Conservation (phyloP, 2,329 filamentous ascomycete genomes). For the Penicillium sp. region DNA sequence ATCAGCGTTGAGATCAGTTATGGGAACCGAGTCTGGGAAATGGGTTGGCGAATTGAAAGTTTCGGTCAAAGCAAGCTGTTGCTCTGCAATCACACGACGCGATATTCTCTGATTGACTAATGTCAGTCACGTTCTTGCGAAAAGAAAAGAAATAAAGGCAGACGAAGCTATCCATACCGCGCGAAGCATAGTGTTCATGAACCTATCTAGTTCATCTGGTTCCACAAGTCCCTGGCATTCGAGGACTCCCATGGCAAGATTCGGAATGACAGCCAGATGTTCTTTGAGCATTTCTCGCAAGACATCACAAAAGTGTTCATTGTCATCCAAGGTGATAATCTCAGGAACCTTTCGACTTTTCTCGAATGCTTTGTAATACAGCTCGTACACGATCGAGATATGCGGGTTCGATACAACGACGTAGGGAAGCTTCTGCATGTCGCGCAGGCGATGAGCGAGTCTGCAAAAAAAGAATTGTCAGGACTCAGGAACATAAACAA, state of each 20-base stretch:
- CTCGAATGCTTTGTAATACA: conserved; percentile 97
- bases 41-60: conserved; percentile 90
- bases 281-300: conserved; percentile 76
- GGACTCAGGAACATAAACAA: conserved; percentile 4
- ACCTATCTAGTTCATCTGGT: conserved; percentile 76
- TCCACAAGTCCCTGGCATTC: conserved; percentile 83
- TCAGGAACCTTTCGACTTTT: conserved; percentile 78
- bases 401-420: conserved; percentile 94
- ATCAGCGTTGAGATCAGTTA: conserved; percentile 62
- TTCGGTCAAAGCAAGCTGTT: conserved; percentile 90
- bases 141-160: neutral
- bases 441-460: conserved; percentile 87
- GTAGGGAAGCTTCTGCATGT: conserved; percentile 95
- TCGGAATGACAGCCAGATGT: conserved; percentile 89
- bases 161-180: conserved; percentile 57
- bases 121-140: conserved; percentile 10
- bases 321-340: conserved; percentile 81
- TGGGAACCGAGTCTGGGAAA: conserved; percentile 71
- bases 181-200: conserved; percentile 90
- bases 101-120: conserved; percentile 68
- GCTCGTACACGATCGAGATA: conserved; percentile 89
- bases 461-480: conserved; percentile 41
- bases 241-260: conserved; percentile 87
- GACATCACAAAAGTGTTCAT: conserved; percentile 78
- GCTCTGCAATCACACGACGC: conserved; percentile 92